phyloP scores from a whole-genome alignment of 1,284 basidiomycete genomes.

The Meripilus lineatus region DNA sequence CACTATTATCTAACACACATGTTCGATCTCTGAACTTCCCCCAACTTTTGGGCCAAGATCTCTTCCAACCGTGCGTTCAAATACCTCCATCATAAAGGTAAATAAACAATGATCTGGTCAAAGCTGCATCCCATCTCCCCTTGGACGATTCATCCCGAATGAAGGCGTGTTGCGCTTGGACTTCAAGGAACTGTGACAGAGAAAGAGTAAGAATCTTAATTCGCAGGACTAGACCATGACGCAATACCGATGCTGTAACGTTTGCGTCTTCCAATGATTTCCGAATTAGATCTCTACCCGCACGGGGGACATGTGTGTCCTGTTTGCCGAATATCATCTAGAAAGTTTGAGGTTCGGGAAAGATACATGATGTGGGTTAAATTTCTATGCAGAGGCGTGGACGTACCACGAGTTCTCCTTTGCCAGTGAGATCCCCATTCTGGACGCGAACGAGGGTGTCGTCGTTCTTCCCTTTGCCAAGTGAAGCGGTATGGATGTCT shows the following conservation, averaged over 20 bases:
- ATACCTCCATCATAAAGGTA: slow-evolving; percentile 88
- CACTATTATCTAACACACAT: slow-evolving; percentile 58
- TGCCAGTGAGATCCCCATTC: slow-evolving; percentile 69
- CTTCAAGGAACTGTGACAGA: slow-evolving; percentile 72
- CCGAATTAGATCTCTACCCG: slow-evolving; percentile 79
- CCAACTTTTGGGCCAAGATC: slow-evolving; percentile 70
- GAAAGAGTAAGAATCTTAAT: slow-evolving; percentile 1
- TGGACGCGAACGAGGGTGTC: slow-evolving; percentile 68
- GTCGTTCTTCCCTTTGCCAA: slow-evolving; percentile 82
- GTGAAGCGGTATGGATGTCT: slow-evolving; percentile 80
- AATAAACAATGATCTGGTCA: slow-evolving; percentile 81
- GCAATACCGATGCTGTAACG: slow-evolving; percentile 60
- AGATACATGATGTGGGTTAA: neutral
- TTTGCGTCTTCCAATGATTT: slow-evolving; percentile 76
- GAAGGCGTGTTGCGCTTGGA: slow-evolving; percentile 93
- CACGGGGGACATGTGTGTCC: slow-evolving; percentile 88
- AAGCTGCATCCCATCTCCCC: slow-evolving; percentile 89
- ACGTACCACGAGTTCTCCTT: slow-evolving; percentile 80
- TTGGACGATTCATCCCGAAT: slow-evolving; percentile 88
- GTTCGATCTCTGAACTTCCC: slow-evolving; percentile 49
- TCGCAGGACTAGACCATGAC: neutral
- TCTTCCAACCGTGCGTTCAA: slow-evolving; percentile 78
- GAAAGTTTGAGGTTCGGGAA: neutral
- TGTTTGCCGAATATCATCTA: slow-evolving; percentile 94
- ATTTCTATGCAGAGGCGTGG: neutral